Base-by-base conservation (phyloP, 78 protist genomes). In the Dictyostelium intermedium region DNA sequence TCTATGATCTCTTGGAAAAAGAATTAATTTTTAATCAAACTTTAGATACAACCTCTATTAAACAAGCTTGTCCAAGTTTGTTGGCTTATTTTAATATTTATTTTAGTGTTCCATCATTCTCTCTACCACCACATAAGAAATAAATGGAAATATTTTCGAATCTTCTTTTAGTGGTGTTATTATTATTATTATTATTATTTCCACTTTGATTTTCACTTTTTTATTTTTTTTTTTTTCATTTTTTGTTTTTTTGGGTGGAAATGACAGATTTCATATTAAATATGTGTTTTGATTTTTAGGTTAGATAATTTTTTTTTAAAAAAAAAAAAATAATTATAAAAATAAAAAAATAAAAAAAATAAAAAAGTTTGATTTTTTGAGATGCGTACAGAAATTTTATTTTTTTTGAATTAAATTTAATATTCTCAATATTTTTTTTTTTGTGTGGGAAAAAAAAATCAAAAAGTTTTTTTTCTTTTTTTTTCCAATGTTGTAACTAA, bases 1-100 rank as follows among this genome's bases (percentile, higher is more conserved):
- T 80, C 1, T 89, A 89, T 47, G 39, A 86, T 20, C 27, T 27
- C 30, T 20, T 89, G 9, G 23, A 27, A 30, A 9, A 43, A 80
- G 50, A 78, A 18, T 7, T 18, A 7, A 25, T 85, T 23, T 69
- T 80, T n/a, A 39, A 80, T 50, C 77, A 53, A 18, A 61, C 77
- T 27, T 69, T 89, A n/a, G 86, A 78, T n/a, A 89, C 93, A 69
- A 89, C 86, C 18, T 89, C 93, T 18, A 80, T 89, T 14, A 89
- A 89, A 80, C 93, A 89, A 69, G 84, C 93, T 16, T 89, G 93
- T 80, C 93, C 93, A 45, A 25, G 87, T 63, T 27, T 89, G 23
- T 80, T 89, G n/a, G 93, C 93, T 60, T 18, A 66, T 32, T 89
- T 89, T 70, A 73, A 89, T 47, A 89, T 89, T 20, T 89, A 69